Evolutionary conservation across 306 rosid species (phyloP).

Genomic region (Biancaea sappan): DNA sequence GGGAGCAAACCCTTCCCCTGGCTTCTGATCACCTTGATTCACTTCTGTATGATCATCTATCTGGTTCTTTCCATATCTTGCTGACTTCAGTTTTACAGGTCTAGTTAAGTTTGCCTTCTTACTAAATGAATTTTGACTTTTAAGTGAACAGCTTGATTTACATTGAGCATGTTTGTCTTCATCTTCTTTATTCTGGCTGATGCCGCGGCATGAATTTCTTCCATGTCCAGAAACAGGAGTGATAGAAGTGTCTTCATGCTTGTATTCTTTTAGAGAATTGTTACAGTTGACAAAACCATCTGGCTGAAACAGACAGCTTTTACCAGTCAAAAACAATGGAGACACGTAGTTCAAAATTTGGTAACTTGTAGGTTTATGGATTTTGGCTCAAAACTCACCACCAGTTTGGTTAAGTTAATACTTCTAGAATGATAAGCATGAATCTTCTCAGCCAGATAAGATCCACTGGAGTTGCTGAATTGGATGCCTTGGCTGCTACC

Average conservation of each 20-base stretch:
- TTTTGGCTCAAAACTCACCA: conserved; percentile 41
- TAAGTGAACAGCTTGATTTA: conserved; percentile 34
- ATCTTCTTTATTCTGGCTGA: conserved; percentile 43
- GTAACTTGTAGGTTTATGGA: conserved; percentile 32
- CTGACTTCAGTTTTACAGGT: conserved; percentile 38
- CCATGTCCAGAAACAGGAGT: conserved; percentile 35
- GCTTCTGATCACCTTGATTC: conserved; percentile 36
- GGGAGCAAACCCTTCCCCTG: conserved; percentile 30
- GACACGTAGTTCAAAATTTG: conserved; percentile 26
- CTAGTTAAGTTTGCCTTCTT: conserved; percentile 31
- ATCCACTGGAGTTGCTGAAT: conserved; percentile 40
- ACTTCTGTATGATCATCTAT: conserved; percentile 34
- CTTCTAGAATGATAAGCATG: conserved; percentile 40
- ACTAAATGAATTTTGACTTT: conserved; percentile 38
- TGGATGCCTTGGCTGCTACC: conserved; percentile 39
- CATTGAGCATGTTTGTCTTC: conserved; percentile 33
- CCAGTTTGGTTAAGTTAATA: conserved; percentile 37
- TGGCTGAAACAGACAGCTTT: conserved; percentile 40
- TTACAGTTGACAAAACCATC: conserved; percentile 26
- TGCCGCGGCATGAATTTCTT: conserved; percentile 26
- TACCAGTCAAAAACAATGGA: conserved; percentile 36
- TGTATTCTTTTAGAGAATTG: conserved; percentile 38
- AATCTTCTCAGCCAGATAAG: conserved; percentile 43
- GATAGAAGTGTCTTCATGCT: conserved; percentile 43
- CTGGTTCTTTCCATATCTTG: conserved; percentile 27